phyloP scores from a whole-genome alignment of 2,329 filamentous ascomycete species.

The Cordyceps sp. region DNA sequence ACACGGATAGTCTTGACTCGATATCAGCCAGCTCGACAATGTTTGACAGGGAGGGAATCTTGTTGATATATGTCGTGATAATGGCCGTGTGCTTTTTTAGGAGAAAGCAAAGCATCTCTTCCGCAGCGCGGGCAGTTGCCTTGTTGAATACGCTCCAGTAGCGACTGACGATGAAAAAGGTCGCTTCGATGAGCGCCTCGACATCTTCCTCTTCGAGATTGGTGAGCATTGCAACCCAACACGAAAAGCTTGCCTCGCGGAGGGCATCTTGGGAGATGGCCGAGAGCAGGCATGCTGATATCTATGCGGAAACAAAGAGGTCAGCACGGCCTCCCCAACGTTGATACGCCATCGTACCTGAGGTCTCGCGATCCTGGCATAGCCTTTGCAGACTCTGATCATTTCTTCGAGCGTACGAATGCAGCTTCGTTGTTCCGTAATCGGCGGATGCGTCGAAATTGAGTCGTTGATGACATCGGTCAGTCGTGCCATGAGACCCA shows the following conservation, averaged over 20 bases:
- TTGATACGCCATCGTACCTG: slow-evolving; percentile 41
- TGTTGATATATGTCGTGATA: slow-evolving; percentile 51
- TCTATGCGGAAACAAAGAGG: slow-evolving; percentile 27
- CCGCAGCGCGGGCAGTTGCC: slow-evolving; percentile 39
- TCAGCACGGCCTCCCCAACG: too few species aligned
- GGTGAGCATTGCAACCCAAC: slow-evolving; percentile 67
- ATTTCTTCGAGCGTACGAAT: slow-evolving; percentile 79
- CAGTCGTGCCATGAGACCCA: slow-evolving; percentile 74
- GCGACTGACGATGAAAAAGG: slow-evolving; percentile 70
- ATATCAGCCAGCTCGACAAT: slow-evolving; percentile 55
- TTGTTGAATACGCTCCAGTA: slow-evolving; percentile 59
- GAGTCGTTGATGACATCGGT: slow-evolving; percentile 63
- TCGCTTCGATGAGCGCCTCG: slow-evolving; percentile 67
- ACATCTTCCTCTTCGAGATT: slow-evolving; percentile 66
- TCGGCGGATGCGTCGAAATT: slow-evolving; percentile 30
- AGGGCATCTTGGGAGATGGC: slow-evolving; percentile 61
- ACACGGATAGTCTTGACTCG: slow-evolving; percentile 43
- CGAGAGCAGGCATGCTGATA: slow-evolving; percentile 81
- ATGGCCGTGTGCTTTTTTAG: slow-evolving; percentile 43
- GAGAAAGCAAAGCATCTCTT: slow-evolving; percentile 46
- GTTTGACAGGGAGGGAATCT: slow-evolving; percentile 59
- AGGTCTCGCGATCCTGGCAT: slow-evolving; percentile 65
- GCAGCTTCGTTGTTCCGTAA: slow-evolving; percentile 57
- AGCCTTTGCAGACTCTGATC: slow-evolving; percentile 56
- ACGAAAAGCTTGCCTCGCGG: slow-evolving; percentile 62